Percentiles rank a stretch among this genome's conserved stretches.
Conservation (phyloP, 305 asterid species). For the Fraxinus latifolia region DNA sequence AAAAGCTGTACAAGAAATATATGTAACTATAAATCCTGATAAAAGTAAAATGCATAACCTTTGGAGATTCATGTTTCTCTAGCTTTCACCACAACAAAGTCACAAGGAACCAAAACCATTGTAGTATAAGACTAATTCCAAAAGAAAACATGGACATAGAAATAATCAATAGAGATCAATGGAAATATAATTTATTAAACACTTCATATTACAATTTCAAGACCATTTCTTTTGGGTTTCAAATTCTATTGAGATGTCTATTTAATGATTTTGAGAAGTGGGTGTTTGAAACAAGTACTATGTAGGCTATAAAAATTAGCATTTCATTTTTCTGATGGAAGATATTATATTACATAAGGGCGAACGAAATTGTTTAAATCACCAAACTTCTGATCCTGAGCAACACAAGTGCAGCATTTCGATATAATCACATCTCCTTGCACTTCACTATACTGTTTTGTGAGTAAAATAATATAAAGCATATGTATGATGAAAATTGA, state of each 20-base stretch:
- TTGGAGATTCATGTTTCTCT: slow-evolving; percentile 94
- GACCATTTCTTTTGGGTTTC: background rate
- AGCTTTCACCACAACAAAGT: slow-evolving; percentile 85
- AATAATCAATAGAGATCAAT: no score
- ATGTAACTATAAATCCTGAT: slow-evolving; percentile 79
- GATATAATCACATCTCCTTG: background rate
- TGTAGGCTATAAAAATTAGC: background rate
- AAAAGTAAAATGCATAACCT: slow-evolving; percentile 97
- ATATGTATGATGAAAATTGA: background rate
- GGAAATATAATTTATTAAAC: background rate
- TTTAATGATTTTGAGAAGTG: background rate
- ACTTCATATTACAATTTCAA: background rate
- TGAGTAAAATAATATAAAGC: background rate
- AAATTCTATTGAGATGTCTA: background rate
- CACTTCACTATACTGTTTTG: background rate
- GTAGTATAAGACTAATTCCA: background rate
- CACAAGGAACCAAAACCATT: slow-evolving; percentile 69
- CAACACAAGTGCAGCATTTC: background rate
- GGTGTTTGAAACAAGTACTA: background rate
- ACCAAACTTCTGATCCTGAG: background rate
- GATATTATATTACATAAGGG: background rate
- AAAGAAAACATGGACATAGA: background rate
- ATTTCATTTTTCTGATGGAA: background rate
- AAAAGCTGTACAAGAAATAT: slow-evolving; percentile 95
- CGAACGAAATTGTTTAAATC: background rate